Conservation (phyloP, 176 grass and related monocot species). For the Hordeum vulgare region MorexV3_pseudomolecules_assembly NC_058519.1:563436589-563437088, state of each 20-base stretch:
- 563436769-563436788: constrained; percentile 58
- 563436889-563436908: background rate
- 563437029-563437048: no score
- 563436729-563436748: constrained; percentile 55
- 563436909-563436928: background rate
- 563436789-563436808: constrained; percentile 21
- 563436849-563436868: background rate
- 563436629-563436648: background rate
- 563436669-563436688: constrained; percentile 40
- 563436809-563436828: constrained; percentile 9
- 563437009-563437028: no score
- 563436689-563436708: constrained; percentile 46
- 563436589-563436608: constrained; percentile 44
- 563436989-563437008: background rate
- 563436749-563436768: constrained; percentile 37
- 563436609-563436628: constrained; percentile 26
- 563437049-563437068: no score
- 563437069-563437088: background rate
- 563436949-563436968: background rate
- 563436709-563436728: constrained; percentile 43
- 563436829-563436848: background rate
- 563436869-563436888: no score
- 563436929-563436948: background rate
- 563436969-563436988: background rate
- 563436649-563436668: constrained; percentile 29